Evolutionary conservation across 2,329 filamentous ascomycete species (phyloP), one percentile per base, ranked within the genome.

Genomic region (Talaromyces sp.): DNA sequence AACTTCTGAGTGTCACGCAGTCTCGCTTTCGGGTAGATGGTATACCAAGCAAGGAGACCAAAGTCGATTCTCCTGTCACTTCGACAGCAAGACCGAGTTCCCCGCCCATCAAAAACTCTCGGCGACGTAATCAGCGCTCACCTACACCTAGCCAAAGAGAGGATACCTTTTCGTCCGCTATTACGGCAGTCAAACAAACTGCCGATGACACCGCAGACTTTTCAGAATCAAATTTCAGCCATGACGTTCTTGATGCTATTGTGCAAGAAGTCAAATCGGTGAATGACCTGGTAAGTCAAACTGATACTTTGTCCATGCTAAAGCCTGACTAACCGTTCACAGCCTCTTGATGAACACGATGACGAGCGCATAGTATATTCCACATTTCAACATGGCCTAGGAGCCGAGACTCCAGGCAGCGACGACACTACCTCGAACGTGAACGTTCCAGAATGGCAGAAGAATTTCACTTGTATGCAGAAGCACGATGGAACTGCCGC

Each of bases 211-310:
- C 55, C 9, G 13, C 32, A 55, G 11, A 36, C 32, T 13, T 15
- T 63, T 15, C 51, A 19, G 54, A 57, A 13, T 44, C 39, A 32
- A 32, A 32, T 47, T 25, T 9, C 19, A 25, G 22, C 15, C 28
- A 57, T 9, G 87, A 91, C 66, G 85, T 84, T 30, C 77, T 93
- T 9, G 83, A 88, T 33, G 77, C 84, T 39, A 83, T 85, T 59
- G 91, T 95, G 62, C 75, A 82, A 33, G 80, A 88, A 68, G 80
- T 87, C 54, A 85, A 83, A 67, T 79, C 84, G 60, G 82, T 84
- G 33, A 83, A 84, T 62, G 77, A 88, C 62, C 76, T 92, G 62
- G 78, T 80, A 70, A 67, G 72, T 33, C 7, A 56, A 32, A 52
- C 30, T 13, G 8, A 4, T 5, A 17, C 15, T 27, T 17, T 6